These are phyloP conservation scores for Isatis lusitanica DNA, from an alignment of 441 rosid species.

Conservation along the genomic window DNA sequence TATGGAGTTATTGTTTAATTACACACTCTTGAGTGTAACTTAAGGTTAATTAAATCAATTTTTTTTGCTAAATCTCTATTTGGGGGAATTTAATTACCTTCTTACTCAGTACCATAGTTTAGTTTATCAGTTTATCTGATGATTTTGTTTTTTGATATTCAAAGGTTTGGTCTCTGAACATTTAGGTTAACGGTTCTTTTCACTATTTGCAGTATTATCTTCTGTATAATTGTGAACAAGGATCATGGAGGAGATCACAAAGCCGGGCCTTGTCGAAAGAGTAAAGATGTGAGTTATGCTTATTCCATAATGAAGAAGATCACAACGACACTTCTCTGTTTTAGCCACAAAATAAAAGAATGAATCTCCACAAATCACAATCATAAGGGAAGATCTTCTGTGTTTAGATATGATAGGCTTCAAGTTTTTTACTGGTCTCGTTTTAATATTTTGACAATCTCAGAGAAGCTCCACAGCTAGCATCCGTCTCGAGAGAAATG, in stretches of 20 bases:
- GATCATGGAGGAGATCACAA: conserved; percentile 27
- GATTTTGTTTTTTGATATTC: neutral
- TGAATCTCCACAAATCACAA: neutral
- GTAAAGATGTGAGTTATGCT: conserved; percentile 30
- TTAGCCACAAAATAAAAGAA: neutral
- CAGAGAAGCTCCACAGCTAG: conserved; percentile 73
- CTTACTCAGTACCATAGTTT: neutral
- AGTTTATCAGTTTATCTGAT: neutral
- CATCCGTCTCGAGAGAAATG: conserved; percentile 64
- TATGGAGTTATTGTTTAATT: no score
- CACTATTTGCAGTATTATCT: conserved; percentile 9
- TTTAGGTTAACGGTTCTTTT: neutral
- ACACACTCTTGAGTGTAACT: no score
- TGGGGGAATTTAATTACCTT: neutral
- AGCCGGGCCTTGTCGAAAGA: conserved; percentile 10
- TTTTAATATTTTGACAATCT: conserved; percentile 1
- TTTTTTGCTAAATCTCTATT: neutral
- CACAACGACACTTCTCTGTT: neutral
- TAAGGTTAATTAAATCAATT: no score
- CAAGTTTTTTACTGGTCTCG: neutral
- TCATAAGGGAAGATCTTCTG: neutral
- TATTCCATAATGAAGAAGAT: neutral
- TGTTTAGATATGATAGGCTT: neutral
- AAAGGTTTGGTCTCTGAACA: neutral
- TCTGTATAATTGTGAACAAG: neutral